Percentiles rank a stretch among this genome's conserved stretches.
Evolutionary conservation across 2,329 filamentous ascomycete genomes (phyloP).

Genomic region (Calonectria pseudoturangicola): DNA sequence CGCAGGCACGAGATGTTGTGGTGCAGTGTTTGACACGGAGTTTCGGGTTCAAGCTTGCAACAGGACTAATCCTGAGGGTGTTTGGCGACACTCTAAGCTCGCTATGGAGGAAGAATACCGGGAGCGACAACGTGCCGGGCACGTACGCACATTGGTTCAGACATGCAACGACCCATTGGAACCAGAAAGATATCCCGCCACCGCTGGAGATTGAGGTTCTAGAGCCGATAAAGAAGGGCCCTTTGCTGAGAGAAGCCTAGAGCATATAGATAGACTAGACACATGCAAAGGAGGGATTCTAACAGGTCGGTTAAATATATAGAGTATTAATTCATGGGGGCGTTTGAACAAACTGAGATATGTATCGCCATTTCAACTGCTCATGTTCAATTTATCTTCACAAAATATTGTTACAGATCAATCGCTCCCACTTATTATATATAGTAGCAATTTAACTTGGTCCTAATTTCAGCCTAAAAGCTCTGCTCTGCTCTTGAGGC

Average conservation of each 20-base stretch:
- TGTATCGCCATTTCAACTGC: no score
- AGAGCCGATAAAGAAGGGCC: background rate
- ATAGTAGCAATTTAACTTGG: no score
- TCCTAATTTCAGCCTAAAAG: no score
- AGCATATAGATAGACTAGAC: no score
- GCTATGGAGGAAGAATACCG: constrained; percentile 13
- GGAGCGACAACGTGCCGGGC: constrained; percentile 1
- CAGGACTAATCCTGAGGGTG: constrained; percentile 13
- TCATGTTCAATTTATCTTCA: no score
- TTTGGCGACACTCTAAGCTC: constrained; percentile 15
- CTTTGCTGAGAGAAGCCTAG: background rate
- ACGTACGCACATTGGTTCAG: constrained; percentile 13
- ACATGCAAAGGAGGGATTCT: no score
- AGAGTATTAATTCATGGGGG: no score
- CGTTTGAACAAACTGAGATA: no score
- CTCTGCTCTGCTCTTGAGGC: no score
- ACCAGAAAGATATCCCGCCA: background rate
- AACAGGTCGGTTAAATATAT: no score
- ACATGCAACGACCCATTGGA: constrained; percentile 14
- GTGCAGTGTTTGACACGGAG: constrained; percentile 1
- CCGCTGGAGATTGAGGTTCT: background rate
- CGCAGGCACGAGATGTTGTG: constrained; percentile 7
- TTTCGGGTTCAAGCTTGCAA: constrained; percentile 24
- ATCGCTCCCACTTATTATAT: no score
- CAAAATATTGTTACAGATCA: no score